These are phyloP conservation scores for Drosera spatulata DNA, from an alignment of 179 eudicot species.

Conservation along the genomic window DNA sequence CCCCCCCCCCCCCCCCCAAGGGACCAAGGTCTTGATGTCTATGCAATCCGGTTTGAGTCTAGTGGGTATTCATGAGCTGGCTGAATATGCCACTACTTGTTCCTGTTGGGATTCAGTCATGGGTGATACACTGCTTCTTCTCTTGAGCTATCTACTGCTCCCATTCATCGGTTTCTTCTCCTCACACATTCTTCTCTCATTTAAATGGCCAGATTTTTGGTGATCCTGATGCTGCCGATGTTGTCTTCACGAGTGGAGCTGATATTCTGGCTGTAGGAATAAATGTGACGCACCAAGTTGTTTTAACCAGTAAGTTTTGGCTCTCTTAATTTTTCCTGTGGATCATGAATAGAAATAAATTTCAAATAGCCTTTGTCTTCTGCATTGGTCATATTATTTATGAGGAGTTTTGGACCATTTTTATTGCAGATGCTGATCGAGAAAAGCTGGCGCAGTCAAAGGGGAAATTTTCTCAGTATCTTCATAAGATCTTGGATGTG, in stretches of 20 bases:
- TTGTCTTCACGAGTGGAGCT: conserved; percentile 91
- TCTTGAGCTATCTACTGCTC: no score
- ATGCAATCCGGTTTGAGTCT: no score
- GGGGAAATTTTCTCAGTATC: conserved; percentile 63
- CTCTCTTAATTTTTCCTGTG: background rate
- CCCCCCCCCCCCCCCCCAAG: no score
- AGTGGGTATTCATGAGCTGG: background rate
- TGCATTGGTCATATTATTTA: no score
- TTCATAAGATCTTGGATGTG: conserved; percentile 74
- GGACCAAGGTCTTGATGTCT: no score
- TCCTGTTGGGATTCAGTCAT: background rate
- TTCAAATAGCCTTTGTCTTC: no score
- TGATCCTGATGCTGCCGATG: conserved; percentile 96
- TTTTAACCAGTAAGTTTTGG: conserved; percentile 49
- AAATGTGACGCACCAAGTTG: conserved; percentile 93
- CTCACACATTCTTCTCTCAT: conserved; percentile 6
- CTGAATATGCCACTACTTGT: background rate
- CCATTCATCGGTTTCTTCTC: background rate
- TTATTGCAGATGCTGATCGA: conserved; percentile 59
- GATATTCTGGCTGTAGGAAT: conserved; percentile 80
- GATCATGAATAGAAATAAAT: no score
- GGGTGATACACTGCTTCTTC: no score
- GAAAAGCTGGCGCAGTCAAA: conserved; percentile 46
- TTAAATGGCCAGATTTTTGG: conserved; percentile 59
- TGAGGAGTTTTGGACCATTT: background rate